Evolutionary conservation across 2,329 filamentous ascomycete genomes (phyloP).

Genomic region (Talaromyces sp.): DNA sequence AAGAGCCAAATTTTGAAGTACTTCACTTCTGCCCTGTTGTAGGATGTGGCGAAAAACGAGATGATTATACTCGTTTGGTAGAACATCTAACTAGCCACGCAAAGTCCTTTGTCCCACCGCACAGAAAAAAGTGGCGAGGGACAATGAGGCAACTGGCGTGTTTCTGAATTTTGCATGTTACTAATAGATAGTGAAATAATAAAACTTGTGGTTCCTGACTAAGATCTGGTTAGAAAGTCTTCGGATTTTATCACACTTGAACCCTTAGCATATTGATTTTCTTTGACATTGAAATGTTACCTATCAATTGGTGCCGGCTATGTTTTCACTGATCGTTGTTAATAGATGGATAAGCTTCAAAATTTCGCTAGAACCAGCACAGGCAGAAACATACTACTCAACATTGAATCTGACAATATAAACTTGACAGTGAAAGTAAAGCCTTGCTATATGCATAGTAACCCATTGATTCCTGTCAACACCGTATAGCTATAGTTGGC

Average conservation of each 20-base stretch:
- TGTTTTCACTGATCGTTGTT: not conserved
- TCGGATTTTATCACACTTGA: not conserved
- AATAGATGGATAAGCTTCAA: too few species aligned
- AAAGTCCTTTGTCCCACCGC: not conserved
- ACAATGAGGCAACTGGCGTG: not conserved
- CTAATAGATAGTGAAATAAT: not conserved
- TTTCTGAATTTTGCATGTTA: not conserved
- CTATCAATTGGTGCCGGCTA: not conserved
- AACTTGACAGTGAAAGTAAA: not conserved
- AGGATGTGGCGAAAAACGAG: not conserved
- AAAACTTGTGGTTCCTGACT: not conserved
- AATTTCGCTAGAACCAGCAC: not conserved
- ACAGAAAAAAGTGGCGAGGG: conserved; percentile 1
- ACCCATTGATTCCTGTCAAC: not conserved
- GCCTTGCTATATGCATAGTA: not conserved
- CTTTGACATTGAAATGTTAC: not conserved
- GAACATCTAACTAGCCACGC: conserved; percentile 7
- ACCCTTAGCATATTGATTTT: not conserved
- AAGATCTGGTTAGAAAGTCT: not conserved
- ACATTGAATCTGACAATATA: not conserved
- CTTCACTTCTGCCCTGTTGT: conserved; percentile 8
- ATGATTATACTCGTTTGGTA: conserved; percentile 3
- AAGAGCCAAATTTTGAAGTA: not conserved
- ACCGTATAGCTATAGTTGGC: not conserved
- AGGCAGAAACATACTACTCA: not conserved